Evolutionary conservation across 805 yeast genomes (phyloP).

Genomic region (Kodamaea restingae): DNA sequence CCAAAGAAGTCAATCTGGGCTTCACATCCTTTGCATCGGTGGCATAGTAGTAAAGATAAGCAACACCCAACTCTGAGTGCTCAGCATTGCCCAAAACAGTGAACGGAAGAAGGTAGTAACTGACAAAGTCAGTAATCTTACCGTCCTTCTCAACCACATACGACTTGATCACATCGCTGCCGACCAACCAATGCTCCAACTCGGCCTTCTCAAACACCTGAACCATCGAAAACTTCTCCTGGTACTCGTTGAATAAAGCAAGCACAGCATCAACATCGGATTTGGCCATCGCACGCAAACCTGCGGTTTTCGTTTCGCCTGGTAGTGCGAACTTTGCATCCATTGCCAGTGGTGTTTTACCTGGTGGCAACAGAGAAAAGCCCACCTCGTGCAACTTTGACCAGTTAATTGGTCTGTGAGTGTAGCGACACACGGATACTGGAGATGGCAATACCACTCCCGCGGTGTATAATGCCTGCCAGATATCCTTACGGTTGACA

Average conservation of each 20-base stretch:
- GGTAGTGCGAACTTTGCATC: constrained; percentile 59
- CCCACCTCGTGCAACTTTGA: constrained; percentile 84
- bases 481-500: constrained; percentile 75
- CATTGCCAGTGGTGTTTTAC: constrained; percentile 64
- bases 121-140: constrained; percentile 79
- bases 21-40: constrained; percentile 53
- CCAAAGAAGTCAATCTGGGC: constrained; percentile 55
- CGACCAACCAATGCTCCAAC: constrained; percentile 77
- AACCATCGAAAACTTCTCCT: constrained; percentile 64
- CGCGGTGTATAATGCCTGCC: constrained; percentile 96
- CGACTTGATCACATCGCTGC: constrained; percentile 63
- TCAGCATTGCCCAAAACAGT: constrained; percentile 64
- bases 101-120: constrained; percentile 86
- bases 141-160: constrained; percentile 75
- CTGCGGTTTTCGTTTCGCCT: constrained; percentile 42
- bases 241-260: constrained; percentile 57
- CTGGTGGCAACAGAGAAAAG: constrained; percentile 73
- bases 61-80: constrained; percentile 72
- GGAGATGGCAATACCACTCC: constrained; percentile 94
- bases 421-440: constrained; percentile 79
- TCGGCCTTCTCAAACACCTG: constrained; percentile 70
- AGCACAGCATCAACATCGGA: constrained; percentile 64
- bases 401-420: constrained; percentile 95
- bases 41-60: constrained; percentile 88
- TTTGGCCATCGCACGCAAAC: constrained; percentile 54